These are phyloP conservation scores for Abortiporus biennis DNA, from an alignment of 1,284 basidiomycete genomes.

Conservation along the genomic window DNA sequence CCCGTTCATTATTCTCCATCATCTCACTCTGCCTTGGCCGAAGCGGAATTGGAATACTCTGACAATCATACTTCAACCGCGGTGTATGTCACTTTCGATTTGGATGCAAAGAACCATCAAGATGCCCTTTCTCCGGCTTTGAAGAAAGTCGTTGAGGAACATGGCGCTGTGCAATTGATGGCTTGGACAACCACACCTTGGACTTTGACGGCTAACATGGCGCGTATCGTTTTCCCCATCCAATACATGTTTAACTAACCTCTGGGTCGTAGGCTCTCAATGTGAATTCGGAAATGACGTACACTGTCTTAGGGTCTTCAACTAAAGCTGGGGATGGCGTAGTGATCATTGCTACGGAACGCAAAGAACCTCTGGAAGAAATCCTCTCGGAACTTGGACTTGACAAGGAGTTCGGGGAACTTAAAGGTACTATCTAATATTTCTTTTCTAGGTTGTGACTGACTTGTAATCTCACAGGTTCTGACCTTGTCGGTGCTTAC, in stretches of 20 bases:
- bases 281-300: slow-evolving; percentile 70
- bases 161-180: slow-evolving; percentile 46
- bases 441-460: background rate
- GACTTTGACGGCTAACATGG: slow-evolving; percentile 96
- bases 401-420: slow-evolving; percentile 27
- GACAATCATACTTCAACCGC: slow-evolving; percentile 87
- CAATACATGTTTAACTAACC: slow-evolving; percentile 6
- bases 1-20: slow-evolving; percentile 97
- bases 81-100: slow-evolving; percentile 78
- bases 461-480: slow-evolving; percentile 34
- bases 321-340: slow-evolving; percentile 25
- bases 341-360: slow-evolving; percentile 68
- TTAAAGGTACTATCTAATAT: slow-evolving; percentile 24
- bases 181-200: slow-evolving; percentile 99
- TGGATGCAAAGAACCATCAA: slow-evolving; percentile 29
- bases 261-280: slow-evolving; percentile 67
- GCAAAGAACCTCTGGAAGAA: slow-evolving; percentile 46
- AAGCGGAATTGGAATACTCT: slow-evolving; percentile 90
- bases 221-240: slow-evolving; percentile 27
- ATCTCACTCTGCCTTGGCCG: slow-evolving; percentile 89
- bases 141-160: slow-evolving; percentile 14
- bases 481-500: slow-evolving; percentile 54
- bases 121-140: slow-evolving; percentile 18
- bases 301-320: slow-evolving; percentile 50
- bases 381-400: slow-evolving; percentile 48